These are phyloP conservation scores for Acorus gramineus DNA, from an alignment of 106 monocot species.

Conservation along the genomic window DNA sequence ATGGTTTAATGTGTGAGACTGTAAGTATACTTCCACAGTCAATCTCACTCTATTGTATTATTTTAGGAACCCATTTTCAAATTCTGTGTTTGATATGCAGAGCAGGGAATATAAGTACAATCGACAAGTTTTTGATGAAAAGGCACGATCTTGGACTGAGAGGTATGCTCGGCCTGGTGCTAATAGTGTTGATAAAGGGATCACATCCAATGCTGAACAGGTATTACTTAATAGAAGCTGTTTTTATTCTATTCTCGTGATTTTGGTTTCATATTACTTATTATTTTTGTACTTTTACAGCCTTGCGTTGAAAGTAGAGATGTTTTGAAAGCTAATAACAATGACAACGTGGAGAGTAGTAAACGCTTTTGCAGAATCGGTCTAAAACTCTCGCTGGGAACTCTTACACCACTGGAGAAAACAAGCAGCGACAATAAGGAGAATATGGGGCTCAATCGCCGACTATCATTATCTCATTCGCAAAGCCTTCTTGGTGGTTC, in stretches of 20 bases:
- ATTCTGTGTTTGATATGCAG: constrained; percentile 25
- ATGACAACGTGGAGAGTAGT: constrained; percentile 14
- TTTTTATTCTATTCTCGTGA: too few relatives aligned
- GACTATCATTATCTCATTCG: constrained; percentile 5
- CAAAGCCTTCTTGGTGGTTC: constrained; percentile 1
- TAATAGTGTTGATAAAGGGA: constrained; percentile 3
- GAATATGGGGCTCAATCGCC: constrained; percentile 14
- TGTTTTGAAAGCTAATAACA: constrained; percentile 1
- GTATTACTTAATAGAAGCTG: neutral
- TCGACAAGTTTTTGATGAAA: constrained; percentile 63
- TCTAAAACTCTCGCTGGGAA: constrained; percentile 24
- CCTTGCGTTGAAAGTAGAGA: constrained; percentile 5
- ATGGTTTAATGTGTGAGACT: constrained; percentile 90
- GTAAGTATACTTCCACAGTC: constrained; percentile 28
- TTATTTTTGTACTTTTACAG: too few relatives aligned
- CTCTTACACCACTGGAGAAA: neutral
- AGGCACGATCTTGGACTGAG: constrained; percentile 70
- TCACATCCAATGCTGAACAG: neutral
- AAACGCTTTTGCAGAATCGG: constrained; percentile 33
- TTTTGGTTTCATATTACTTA: too few relatives aligned
- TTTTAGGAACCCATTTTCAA: neutral
- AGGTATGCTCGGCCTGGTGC: constrained; percentile 49
- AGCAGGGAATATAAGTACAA: constrained; percentile 94
- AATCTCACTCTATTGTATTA: neutral
- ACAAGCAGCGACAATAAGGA: constrained; percentile 28